These are phyloP conservation scores for Hordeum marinum DNA, from an alignment of 176 grass and related monocot genomes.

Conservation along the genomic window DNA sequence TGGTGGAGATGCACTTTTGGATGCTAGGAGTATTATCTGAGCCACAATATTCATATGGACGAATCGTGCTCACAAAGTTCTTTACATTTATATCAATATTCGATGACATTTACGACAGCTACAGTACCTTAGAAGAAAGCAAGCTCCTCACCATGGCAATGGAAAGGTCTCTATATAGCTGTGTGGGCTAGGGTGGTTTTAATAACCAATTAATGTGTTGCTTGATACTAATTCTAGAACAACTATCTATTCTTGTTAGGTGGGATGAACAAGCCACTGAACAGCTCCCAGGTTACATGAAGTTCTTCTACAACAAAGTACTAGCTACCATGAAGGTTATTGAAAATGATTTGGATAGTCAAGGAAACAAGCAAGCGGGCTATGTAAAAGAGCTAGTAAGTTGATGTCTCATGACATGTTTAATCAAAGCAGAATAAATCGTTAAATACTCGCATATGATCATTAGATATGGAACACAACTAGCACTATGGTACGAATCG, in stretches of 20 bases:
- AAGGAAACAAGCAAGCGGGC: slow-evolving; percentile 8
- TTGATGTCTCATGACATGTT: not conserved
- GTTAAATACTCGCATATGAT: not conserved
- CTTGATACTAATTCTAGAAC: not conserved
- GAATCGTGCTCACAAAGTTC: slow-evolving; percentile 30
- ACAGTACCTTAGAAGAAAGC: slow-evolving; percentile 42
- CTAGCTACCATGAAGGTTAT: not conserved
- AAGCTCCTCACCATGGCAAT: slow-evolving; percentile 19
- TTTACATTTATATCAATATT: slow-evolving; percentile 2
- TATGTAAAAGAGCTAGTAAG: slow-evolving; percentile 17
- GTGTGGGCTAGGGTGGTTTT: not conserved
- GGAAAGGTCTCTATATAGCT: slow-evolving; percentile 26
- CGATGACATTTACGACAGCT: slow-evolving; percentile 50
- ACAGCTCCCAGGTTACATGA: slow-evolving; percentile 21
- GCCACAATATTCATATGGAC: slow-evolving; percentile 22
- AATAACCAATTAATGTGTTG: not conserved
- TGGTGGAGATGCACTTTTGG: slow-evolving; percentile 53
- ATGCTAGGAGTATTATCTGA: slow-evolving; percentile 29
- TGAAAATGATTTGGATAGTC: not conserved
- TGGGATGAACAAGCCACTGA: slow-evolving; percentile 1
- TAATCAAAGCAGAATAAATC: not conserved
- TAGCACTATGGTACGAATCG: no score
- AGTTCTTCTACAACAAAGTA: slow-evolving; percentile 19
- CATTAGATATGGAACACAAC: not conserved
- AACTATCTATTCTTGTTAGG: not conserved